Conservation (phyloP, 441 rosid species). For the Sinapis alba region DNA sequence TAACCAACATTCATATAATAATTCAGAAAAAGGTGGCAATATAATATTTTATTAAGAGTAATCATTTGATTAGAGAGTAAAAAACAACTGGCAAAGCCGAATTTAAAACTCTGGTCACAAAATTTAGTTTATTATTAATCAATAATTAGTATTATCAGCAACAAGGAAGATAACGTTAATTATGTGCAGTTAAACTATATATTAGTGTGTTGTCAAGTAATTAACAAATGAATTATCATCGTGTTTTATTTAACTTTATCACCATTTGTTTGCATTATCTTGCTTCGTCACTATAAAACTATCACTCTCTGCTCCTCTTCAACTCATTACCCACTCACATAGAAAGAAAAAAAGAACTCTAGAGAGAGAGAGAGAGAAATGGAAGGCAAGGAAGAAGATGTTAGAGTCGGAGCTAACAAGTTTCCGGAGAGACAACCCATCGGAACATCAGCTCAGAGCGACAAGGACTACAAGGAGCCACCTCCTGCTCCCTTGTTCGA, state of each 20-base stretch:
- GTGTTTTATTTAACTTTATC: neutral
- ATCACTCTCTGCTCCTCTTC: constrained; percentile 26
- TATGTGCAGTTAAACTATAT: neutral
- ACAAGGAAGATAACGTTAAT: constrained; percentile 30
- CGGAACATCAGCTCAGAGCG: constrained; percentile 48
- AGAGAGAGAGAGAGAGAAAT: constrained; percentile 16
- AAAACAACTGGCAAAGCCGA: constrained; percentile 18
- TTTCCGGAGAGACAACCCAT: constrained; percentile 50
- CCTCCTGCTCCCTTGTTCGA: constrained; percentile 50
- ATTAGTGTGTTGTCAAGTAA: constrained; percentile 7
- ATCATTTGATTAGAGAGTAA: neutral
- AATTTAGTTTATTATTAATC: constrained; percentile 14
- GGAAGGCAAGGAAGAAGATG: constrained; percentile 51
- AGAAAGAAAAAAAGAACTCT: constrained; percentile 10
- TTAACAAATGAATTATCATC: neutral
- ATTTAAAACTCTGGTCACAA: constrained; percentile 34
- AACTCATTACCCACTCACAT: constrained; percentile 28
- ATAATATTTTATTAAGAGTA: neutral
- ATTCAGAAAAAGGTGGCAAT: constrained; percentile 10
- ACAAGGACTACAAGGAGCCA: constrained; percentile 82
- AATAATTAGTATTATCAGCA: constrained; percentile 25
- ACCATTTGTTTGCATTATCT: constrained; percentile 35
- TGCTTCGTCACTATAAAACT: constrained; percentile 21
- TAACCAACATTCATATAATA: neutral
- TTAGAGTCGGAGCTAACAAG: constrained; percentile 48